Percentiles rank a stretch among this genome's conserved stretches.
Conservation (phyloP, 306 rosid species). For the Prunus padus region DNA sequence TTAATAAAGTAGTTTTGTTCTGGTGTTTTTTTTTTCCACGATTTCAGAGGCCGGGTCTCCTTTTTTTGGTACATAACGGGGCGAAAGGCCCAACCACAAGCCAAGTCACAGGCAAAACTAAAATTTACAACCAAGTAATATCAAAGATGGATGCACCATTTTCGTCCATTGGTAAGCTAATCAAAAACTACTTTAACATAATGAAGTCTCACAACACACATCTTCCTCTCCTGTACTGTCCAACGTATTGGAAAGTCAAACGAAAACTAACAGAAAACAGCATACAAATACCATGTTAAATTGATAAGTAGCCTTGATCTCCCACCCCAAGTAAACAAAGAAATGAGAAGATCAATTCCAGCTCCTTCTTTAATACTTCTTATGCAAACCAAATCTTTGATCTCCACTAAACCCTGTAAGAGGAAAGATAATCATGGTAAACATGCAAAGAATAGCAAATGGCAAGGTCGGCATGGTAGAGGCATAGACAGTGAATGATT, state of each 20-base stretch:
- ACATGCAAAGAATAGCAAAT: not conserved
- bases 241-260: conserved; percentile 11
- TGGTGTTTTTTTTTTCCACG: too few relatives aligned
- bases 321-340: not conserved
- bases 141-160: conserved; percentile 5
- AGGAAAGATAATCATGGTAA: not conserved
- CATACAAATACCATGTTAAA: not conserved
- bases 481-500: not conserved
- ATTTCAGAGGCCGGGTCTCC: too few relatives aligned
- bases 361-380: conserved; percentile 4
- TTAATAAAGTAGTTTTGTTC: too few relatives aligned
- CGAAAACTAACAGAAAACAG: not conserved
- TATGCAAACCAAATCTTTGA: conserved; percentile 3
- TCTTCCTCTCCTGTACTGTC: conserved; percentile 10
- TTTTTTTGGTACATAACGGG: too few relatives aligned
- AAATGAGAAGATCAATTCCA: not conserved
- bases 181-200: not conserved
- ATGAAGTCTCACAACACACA: conserved; percentile 11
- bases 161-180: not conserved
- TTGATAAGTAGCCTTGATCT: conserved; percentile 1
- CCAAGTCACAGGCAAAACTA: not conserved
- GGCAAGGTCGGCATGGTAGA: not conserved
- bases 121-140: not conserved
- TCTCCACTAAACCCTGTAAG: conserved; percentile 24
- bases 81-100: not conserved